Conservation (phyloP, 768 basidiomycete genomes). For the Lepiota brunneoincarnata region DNA sequence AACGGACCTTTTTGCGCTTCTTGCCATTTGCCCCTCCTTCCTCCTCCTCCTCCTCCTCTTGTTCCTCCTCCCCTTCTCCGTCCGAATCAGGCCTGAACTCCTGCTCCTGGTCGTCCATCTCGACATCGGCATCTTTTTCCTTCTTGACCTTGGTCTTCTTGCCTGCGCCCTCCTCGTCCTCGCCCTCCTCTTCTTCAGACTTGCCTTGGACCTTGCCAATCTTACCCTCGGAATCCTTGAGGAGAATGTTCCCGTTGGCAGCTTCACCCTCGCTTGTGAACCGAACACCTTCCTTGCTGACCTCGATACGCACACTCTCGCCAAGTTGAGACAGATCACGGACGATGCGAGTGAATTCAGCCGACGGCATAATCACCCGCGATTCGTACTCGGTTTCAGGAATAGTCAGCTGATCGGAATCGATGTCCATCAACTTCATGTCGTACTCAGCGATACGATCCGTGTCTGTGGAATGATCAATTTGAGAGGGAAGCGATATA, state of each 20-base stretch:
- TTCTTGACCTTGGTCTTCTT: slow-evolving; percentile 44
- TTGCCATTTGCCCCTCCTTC: slow-evolving; percentile 52
- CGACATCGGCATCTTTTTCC: slow-evolving; percentile 42
- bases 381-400: slow-evolving; percentile 98
- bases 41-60: slow-evolving; percentile 50
- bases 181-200: slow-evolving; percentile 36
- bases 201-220: slow-evolving; percentile 39
- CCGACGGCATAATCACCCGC: slow-evolving; percentile 79
- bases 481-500: background rate
- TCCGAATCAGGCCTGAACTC: slow-evolving; percentile 49
- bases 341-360: slow-evolving; percentile 91
- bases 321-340: slow-evolving; percentile 88
- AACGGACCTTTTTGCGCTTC: slow-evolving; percentile 66
- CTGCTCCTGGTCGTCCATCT: slow-evolving; percentile 35
- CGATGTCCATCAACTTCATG: slow-evolving; percentile 99
- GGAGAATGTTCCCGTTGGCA: slow-evolving; percentile 82
- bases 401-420: slow-evolving; percentile 90
- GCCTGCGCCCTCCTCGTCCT: slow-evolving; percentile 32
- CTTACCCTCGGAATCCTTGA: slow-evolving; percentile 71
- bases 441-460: slow-evolving; percentile 98
- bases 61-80: slow-evolving; percentile 51
- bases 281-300: slow-evolving; percentile 91
- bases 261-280: slow-evolving; percentile 94
- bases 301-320: slow-evolving; percentile 94
- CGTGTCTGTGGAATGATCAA: slow-evolving; percentile 48